Evolutionary conservation across 1,139 yeast genomes (phyloP).

Genomic region (Candida tropicalis): DNA sequence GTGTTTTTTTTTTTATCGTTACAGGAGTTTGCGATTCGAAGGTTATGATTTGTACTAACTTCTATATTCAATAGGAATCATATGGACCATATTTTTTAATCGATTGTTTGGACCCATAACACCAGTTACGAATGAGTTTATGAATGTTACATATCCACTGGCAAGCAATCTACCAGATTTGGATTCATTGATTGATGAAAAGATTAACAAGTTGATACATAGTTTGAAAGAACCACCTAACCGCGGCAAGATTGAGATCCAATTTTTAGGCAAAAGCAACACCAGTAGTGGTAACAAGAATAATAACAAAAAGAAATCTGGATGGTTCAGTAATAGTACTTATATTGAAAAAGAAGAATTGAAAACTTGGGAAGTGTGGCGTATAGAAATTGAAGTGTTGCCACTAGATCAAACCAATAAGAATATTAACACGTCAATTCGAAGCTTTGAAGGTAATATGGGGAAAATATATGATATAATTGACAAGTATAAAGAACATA

Average conservation of each 20-base stretch:
- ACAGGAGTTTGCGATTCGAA: not conserved
- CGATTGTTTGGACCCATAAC: constrained; percentile 67
- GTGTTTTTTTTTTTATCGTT: constrained; percentile 18
- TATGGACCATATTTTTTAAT: constrained; percentile 71
- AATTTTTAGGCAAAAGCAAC: constrained; percentile 16
- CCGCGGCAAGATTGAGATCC: constrained; percentile 12
- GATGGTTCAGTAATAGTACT: constrained; percentile 43
- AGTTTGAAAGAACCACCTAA: constrained; percentile 4
- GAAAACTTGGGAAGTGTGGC: constrained; percentile 49
- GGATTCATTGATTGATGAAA: constrained; percentile 46
- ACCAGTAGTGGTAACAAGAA: constrained; percentile 20
- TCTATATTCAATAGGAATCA: constrained; percentile 47
- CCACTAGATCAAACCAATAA: constrained; percentile 22
- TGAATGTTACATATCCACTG: constrained; percentile 49
- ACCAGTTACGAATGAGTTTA: constrained; percentile 52
- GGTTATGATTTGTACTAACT: constrained; percentile 22
- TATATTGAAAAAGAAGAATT: constrained; percentile 11
- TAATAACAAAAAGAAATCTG: constrained; percentile 34
- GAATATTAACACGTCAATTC: constrained; percentile 28
- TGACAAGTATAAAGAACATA: constrained; percentile 61
- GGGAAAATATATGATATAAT: constrained; percentile 50
- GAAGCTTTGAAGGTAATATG: constrained; percentile 47
- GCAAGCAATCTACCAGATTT: constrained; percentile 45
- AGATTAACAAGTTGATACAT: constrained; percentile 35
- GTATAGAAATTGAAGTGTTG: constrained; percentile 36